Evolutionary conservation across 78 protist genomes (phyloP).

Genomic region (Kipferlia bialata): DNA sequence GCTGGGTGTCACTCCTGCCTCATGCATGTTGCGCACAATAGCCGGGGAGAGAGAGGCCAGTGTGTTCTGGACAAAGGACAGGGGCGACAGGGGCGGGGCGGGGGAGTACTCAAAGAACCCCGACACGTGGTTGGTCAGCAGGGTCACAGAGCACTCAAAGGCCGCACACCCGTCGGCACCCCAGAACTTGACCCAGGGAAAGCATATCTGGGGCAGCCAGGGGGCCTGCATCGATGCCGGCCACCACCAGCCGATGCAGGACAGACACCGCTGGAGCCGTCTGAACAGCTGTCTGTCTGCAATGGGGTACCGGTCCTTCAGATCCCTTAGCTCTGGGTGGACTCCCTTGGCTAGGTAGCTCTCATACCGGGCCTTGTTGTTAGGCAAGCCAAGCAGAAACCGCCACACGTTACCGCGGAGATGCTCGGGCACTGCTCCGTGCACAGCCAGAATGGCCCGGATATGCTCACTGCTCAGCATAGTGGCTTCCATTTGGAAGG

Average conservation of each 20-base stretch:
- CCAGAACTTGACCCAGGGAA: background rate
- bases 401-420: background rate
- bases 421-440: background rate
- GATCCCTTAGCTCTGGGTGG: background rate
- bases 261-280: background rate
- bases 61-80: background rate
- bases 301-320: background rate
- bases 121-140: background rate
- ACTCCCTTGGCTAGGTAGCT: background rate
- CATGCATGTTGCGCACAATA: background rate
- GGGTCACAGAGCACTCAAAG: background rate
- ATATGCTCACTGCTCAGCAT: no score
- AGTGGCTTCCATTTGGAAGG: background rate
- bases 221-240: background rate
- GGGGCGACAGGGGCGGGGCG: background rate
- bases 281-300: background rate
- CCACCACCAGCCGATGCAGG: background rate
- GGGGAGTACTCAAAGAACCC: background rate
- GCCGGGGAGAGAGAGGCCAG: background rate
- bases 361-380: background rate
- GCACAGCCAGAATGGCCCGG: no score
- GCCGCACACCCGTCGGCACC: background rate
- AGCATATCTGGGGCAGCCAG: background rate
- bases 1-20: background rate
- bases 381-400: background rate